These are phyloP conservation scores for Hyphodiscus sp. DNA, from an alignment of 2,329 filamentous ascomycete genomes.

Conservation along the genomic window DNA sequence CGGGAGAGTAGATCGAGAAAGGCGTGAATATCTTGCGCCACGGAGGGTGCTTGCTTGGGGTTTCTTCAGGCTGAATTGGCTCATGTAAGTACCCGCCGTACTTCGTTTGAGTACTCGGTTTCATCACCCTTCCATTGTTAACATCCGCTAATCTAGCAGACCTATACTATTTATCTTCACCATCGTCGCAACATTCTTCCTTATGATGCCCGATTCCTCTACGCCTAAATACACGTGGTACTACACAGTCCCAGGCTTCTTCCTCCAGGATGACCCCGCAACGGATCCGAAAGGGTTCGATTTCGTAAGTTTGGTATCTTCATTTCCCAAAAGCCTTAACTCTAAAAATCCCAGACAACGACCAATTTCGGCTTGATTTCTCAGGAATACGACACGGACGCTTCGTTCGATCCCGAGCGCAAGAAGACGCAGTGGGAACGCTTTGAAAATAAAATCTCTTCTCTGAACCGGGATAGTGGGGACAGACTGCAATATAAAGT, in stretches of 20 bases:
- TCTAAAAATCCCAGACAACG: constrained; percentile 38
- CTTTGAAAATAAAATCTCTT: constrained; percentile 51
- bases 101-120: too few relatives aligned
- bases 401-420: constrained; percentile 3
- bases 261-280: constrained; percentile 54
- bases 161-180: constrained; percentile 21
- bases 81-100: background rate
- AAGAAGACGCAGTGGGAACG: constrained; percentile 54
- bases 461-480: constrained; percentile 43
- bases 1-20: background rate
- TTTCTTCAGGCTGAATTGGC: background rate
- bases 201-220: constrained; percentile 22
- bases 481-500: constrained; percentile 54
- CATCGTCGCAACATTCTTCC: constrained; percentile 16
- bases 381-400: constrained; percentile 52
- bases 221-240: constrained; percentile 37
- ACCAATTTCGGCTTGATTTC: constrained; percentile 62
- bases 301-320: constrained; percentile 44
- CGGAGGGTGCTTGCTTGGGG: background rate
- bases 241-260: constrained; percentile 54
- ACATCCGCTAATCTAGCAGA: constrained; percentile 7
- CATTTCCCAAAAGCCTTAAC: too few relatives aligned
- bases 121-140: too few relatives aligned
- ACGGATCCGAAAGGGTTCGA: constrained; percentile 55
- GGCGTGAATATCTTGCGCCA: background rate